Evolutionary conservation across 352 stramenopile species (phyloP).

Genomic region (Thalassiosira livingstoniorum): DNA sequence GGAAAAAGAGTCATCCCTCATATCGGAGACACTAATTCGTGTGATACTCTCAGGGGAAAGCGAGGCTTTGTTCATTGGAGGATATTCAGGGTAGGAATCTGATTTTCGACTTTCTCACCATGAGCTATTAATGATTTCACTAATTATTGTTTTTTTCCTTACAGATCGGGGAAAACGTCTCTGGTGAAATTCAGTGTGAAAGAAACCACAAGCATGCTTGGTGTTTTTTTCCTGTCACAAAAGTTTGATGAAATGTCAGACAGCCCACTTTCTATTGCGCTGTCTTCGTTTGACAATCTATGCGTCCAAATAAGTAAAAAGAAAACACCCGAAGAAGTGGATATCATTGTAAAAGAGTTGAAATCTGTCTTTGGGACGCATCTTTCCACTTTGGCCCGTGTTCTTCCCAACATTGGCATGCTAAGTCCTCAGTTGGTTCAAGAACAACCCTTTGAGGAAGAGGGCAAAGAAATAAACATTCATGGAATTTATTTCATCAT

Average conservation of each 20-base stretch:
- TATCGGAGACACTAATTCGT: constrained; percentile 41
- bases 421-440: too few relatives aligned
- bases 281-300: not conserved
- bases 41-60: constrained; percentile 25
- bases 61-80: constrained; percentile 55
- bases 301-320: not conserved
- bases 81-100: constrained; percentile 60
- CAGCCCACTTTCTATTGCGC: not conserved
- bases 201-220: not conserved
- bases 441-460: not conserved
- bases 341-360: not conserved
- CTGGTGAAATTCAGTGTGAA: too few relatives aligned
- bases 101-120: too few relatives aligned
- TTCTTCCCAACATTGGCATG: not conserved
- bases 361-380: constrained; percentile 6
- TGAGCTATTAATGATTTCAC: too few relatives aligned
- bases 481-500: constrained; percentile 10
- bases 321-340: not conserved
- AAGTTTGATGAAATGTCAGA: constrained; percentile 6
- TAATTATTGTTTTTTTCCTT: too few relatives aligned
- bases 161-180: too few relatives aligned
- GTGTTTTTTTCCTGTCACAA: not conserved
- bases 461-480: constrained; percentile 22
- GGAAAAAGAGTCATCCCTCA: constrained; percentile 24
- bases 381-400: not conserved